Base-by-base conservation (phyloP, 805 yeast species). In the Hanseniaspora jakobsenii region DNA sequence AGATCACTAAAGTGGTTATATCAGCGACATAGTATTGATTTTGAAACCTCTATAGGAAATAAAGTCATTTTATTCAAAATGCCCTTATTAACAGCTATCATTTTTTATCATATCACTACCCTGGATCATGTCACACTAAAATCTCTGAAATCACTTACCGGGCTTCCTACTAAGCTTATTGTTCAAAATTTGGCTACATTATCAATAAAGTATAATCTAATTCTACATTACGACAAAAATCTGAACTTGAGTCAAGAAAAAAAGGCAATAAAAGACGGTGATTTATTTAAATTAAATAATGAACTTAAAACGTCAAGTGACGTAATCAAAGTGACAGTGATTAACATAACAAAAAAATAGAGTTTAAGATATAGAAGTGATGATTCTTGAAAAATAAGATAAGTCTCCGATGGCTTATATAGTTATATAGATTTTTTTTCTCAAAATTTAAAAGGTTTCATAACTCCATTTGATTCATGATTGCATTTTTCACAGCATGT, bases 141-240 rank as follows among this genome's bases (percentile, higher is more conserved):
- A 12, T 81, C 82, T 52, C 81, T 91, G 21, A 63, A 61, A 30
- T 73, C 72, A 27, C 60, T 70, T 27, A 86, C 96, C 0, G 67
- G 70, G 7, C 80, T 91, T 2, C 91, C 95, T 0, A 73, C 70
- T 26, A 60, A 64, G 2, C 97, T 89, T 52, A 66, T 89, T 30
- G 68, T 71, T 16, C 70, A 95, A 47, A 89, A 85, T 48, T 62
- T 91, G 44, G 82, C 79, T 56, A 83, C 95, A 1, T 72, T 91
- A 24, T 77, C 94, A 0, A 81, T 86, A 35, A 89, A 93, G 0
- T 85, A 42, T 27, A 18, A 32, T 94, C 3, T 71, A 79, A 51
- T 76, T 85, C 49, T 70, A 91, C 49, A 66, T 89, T n/a, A 63
- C 89, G 50, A 65, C 67, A 24, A 89, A 86, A 55, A 66, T 58